These are phyloP conservation scores for Camelina hispida DNA, from an alignment of 345 rosid species.

Conservation along the genomic window DNA sequence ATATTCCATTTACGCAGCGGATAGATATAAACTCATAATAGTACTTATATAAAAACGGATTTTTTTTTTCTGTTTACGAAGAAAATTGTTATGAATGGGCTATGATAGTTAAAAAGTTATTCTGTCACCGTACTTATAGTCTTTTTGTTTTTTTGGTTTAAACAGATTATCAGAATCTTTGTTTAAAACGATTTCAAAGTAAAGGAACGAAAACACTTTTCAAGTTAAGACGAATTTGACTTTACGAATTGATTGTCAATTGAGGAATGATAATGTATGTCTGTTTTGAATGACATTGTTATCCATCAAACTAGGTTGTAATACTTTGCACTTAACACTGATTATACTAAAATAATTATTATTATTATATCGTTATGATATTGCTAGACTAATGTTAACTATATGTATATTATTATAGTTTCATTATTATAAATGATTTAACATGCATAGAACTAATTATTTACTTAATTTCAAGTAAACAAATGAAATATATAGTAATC, in stretches of 20 bases:
- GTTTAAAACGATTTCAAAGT: not conserved
- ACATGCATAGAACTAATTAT: not conserved
- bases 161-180: not conserved
- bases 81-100: not conserved
- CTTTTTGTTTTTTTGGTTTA: not conserved
- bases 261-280: not conserved
- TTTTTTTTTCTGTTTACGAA: not conserved
- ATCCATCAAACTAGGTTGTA: not conserved
- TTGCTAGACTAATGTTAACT: too few species aligned
- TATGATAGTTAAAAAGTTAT: conserved; percentile 24
- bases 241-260: not conserved
- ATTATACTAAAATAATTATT: too few species aligned
- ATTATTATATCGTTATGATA: too few species aligned
- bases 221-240: not conserved
- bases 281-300: not conserved
- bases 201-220: not conserved
- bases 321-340: not conserved
- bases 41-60: not conserved
- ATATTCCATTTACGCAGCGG: conserved; percentile 23
- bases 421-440: not conserved
- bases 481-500: not conserved
- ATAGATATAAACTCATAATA: not conserved
- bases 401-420: not conserved
- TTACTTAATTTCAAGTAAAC: not conserved
- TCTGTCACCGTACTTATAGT: conserved; percentile 4